Percentiles rank a stretch among this genome's conserved stretches.
Evolutionary conservation across 768 basidiomycete genomes (phyloP).

Genomic region (Kwoniella dejecticola): DNA sequence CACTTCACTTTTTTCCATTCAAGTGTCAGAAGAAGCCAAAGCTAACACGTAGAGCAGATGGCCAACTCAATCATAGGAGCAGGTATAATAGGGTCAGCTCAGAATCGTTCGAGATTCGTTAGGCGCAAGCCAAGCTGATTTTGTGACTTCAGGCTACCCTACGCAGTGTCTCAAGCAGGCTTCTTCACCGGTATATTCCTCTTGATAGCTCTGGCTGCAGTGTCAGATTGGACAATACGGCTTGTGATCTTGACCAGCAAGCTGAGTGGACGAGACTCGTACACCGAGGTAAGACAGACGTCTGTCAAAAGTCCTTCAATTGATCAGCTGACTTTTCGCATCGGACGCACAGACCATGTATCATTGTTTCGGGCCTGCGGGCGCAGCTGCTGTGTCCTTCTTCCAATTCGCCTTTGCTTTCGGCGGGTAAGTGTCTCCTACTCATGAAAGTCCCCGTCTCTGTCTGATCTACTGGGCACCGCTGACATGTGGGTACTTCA

Average conservation of each 20-base stretch:
- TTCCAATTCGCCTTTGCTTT: slow-evolving; percentile 98
- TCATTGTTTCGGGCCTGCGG: slow-evolving; percentile 84
- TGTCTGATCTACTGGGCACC: background rate
- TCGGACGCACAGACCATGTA: slow-evolving; percentile 67
- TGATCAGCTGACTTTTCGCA: slow-evolving; percentile 2
- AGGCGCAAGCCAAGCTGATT: background rate
- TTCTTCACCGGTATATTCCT: slow-evolving; percentile 85
- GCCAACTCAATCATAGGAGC: slow-evolving; percentile 33
- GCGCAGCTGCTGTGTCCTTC: slow-evolving; percentile 90
- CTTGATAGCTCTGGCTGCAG: slow-evolving; percentile 71
- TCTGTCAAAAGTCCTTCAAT: too few relatives aligned
- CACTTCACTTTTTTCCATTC: background rate
- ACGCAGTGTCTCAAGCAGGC: slow-evolving; percentile 90
- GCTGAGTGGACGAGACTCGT: slow-evolving; percentile 85
- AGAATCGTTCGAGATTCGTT: background rate
- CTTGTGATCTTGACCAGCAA: slow-evolving; percentile 95
- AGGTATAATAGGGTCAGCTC: slow-evolving; percentile 29
- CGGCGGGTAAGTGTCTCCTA: slow-evolving; percentile 67
- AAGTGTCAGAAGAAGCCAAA: background rate
- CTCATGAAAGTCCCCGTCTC: background rate
- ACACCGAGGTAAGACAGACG: slow-evolving; percentile 63
- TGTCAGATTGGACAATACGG: slow-evolving; percentile 88
- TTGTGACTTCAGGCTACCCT: slow-evolving; percentile 69
- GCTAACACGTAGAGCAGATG: slow-evolving; percentile 14
- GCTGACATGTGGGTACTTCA: background rate